Percentiles rank a stretch among this genome's conserved stretches.
Conservation (phyloP, 805 yeast genomes). For the Zygosaccharomyces siamensis region DNA sequence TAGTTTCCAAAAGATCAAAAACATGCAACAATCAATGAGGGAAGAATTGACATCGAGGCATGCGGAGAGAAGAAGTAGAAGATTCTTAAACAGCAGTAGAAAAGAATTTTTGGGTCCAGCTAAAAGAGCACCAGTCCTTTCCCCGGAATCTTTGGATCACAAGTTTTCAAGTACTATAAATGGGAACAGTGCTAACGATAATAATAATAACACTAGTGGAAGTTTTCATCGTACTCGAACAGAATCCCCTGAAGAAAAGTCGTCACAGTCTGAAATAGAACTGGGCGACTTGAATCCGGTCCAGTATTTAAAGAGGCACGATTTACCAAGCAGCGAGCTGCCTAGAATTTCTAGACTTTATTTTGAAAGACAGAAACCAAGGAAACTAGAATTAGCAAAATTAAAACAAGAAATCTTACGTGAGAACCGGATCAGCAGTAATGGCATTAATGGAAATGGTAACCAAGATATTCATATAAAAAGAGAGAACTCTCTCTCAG, state of each 20-base stretch:
- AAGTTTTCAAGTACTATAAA: not conserved
- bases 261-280: slow-evolving; percentile 14
- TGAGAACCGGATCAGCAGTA: slow-evolving; percentile 9
- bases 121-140: slow-evolving; percentile 21
- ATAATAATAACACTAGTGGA: not conserved
- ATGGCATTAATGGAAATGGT: slow-evolving; percentile 6
- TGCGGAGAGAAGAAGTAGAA: slow-evolving; percentile 25
- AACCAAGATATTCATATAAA: slow-evolving; percentile 1
- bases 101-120: slow-evolving; percentile 31
- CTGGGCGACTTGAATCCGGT: slow-evolving; percentile 40
- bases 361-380: slow-evolving; percentile 37
- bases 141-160: not conserved
- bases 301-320: slow-evolving; percentile 37
- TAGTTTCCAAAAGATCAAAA: slow-evolving; percentile 20
- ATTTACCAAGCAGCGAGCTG: slow-evolving; percentile 36
- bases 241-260: not conserved
- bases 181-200: slow-evolving; percentile 5
- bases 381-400: slow-evolving; percentile 31
- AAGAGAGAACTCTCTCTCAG: slow-evolving; percentile 7
- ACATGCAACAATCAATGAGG: slow-evolving; percentile 24
- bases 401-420: slow-evolving; percentile 21
- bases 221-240: not conserved
- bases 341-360: slow-evolving; percentile 36
- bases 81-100: slow-evolving; percentile 27
- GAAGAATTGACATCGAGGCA: slow-evolving; percentile 26